phyloP scores from a whole-genome alignment of 192 early-diverging fungal species.

The Glomus cerebriforme region DNA sequence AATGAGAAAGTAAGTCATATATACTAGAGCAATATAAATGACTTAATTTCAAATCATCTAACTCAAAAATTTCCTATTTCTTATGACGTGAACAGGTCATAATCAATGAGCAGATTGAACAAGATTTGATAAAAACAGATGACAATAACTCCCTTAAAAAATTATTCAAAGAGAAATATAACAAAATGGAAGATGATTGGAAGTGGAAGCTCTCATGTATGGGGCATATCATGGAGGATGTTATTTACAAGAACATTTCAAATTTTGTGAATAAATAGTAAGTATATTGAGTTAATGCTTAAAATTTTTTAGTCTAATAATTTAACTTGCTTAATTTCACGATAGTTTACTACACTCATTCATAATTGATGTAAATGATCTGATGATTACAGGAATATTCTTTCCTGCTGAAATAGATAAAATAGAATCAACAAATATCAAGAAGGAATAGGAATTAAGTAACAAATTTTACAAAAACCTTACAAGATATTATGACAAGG shows the following conservation, averaged over 20 bases:
- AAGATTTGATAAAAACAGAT: no score
- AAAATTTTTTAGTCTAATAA: background rate
- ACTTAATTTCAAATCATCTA: no score
- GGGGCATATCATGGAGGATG: background rate
- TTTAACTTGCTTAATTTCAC: background rate
- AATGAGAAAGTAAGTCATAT: no score
- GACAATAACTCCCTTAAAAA: background rate
- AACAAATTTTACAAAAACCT: conserved; percentile 3
- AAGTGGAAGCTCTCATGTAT: background rate
- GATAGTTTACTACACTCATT: conserved; percentile 30
- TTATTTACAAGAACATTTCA: background rate
- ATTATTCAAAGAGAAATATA: background rate
- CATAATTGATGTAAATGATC: background rate
- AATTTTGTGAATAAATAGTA: conserved; percentile 8
- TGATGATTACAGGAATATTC: background rate
- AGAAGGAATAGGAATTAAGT: conserved; percentile 21
- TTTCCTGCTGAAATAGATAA: background rate
- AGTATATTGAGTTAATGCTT: conserved; percentile 6
- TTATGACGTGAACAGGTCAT: no score
- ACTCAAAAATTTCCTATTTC: no score
- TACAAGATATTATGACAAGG: background rate
- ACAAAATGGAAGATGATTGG: conserved; percentile 7
- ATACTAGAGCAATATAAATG: no score
- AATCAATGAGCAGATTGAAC: no score
- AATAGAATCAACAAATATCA: background rate